Percentiles rank a stretch among this genome's conserved stretches.
phyloP scores from a whole-genome alignment of 2,329 filamentous ascomycete species.

The Paracamarosporium sp. region DNA sequence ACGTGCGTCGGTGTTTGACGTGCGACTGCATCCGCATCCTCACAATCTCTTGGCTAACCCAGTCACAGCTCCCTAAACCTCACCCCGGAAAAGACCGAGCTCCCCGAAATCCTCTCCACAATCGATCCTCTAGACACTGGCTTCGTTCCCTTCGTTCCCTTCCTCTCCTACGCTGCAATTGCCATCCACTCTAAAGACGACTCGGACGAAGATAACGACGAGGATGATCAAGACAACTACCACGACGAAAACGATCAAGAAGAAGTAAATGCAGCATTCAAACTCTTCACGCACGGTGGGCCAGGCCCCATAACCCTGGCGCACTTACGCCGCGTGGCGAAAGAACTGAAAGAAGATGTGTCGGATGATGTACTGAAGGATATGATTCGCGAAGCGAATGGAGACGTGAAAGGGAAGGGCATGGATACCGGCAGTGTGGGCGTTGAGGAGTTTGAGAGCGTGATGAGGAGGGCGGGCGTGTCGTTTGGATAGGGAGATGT shows the following conservation, averaged over 20 bases:
- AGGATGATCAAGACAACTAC: constrained; percentile 52
- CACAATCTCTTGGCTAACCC: background rate
- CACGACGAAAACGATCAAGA: constrained; percentile 51
- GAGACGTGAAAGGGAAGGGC: constrained; percentile 65
- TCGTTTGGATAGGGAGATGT: constrained; percentile 65
- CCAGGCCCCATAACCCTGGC: constrained; percentile 76
- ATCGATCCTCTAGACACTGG: constrained; percentile 85
- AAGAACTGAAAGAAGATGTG: constrained; percentile 82
- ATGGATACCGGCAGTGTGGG: constrained; percentile 70
- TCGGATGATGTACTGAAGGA: constrained; percentile 83
- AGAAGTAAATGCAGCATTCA: constrained; percentile 83
- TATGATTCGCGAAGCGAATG: constrained; percentile 96
- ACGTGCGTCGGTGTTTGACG: constrained; percentile 57
- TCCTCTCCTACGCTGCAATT: constrained; percentile 86
- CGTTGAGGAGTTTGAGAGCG: constrained; percentile 81
- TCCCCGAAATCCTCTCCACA: constrained; percentile 77
- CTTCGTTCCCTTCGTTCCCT: constrained; percentile 78
- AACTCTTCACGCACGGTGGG: constrained; percentile 71
- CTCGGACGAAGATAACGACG: constrained; percentile 45
- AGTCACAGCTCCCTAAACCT: constrained; percentile 77
- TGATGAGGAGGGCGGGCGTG: constrained; percentile 84
- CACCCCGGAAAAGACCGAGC: constrained; percentile 68
- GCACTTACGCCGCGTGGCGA: constrained; percentile 80
- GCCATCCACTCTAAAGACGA: constrained; percentile 67
- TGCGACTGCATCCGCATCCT: constrained; percentile 46